A percentile compares a stretch with the other conserved stretches of the same genome.
Evolutionary conservation across 768 basidiomycete species (phyloP).

Genomic region (Tulasnella sp.): DNA sequence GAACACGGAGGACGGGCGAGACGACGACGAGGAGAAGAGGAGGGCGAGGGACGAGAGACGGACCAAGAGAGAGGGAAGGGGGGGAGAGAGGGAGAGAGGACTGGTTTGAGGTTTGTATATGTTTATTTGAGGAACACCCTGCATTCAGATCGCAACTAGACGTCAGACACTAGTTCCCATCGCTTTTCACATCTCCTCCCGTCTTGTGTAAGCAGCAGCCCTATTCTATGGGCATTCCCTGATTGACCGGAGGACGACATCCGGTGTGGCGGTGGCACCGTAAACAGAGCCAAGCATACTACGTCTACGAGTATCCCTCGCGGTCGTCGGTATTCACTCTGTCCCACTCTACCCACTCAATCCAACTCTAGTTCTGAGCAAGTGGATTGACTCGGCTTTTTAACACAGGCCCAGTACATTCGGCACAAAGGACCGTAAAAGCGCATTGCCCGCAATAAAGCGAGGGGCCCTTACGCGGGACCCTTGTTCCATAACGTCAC

Average conservation of each 20-base stretch:
- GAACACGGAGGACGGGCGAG: neutral
- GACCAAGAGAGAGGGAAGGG: neutral
- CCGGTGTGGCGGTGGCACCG: neutral
- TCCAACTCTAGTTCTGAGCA: no score
- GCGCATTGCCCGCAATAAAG: neutral
- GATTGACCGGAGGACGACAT: neutral
- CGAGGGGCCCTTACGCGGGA: neutral
- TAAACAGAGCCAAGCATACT: neutral
- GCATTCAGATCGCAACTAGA: neutral
- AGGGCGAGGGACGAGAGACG: neutral
- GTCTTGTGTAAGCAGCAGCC: neutral
- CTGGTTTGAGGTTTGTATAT: neutral
- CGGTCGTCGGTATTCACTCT: neutral
- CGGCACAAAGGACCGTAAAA: neutral
- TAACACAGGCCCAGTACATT: neutral
- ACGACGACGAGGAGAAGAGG: neutral
- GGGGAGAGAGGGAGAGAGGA: neutral
- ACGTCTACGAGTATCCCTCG: neutral
- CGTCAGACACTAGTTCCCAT: neutral
- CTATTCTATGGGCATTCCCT: neutral
- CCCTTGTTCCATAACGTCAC: slow-evolving; percentile 2
- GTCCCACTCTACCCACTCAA: neutral
- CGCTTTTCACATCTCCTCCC: neutral
- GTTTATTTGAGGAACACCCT: neutral
- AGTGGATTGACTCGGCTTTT: neutral